A percentile compares a stretch with the other conserved stretches of the same genome.
Conservation (phyloP, 371 early-diverging fungal species). For the Rhizomucor pusillus region DNA sequence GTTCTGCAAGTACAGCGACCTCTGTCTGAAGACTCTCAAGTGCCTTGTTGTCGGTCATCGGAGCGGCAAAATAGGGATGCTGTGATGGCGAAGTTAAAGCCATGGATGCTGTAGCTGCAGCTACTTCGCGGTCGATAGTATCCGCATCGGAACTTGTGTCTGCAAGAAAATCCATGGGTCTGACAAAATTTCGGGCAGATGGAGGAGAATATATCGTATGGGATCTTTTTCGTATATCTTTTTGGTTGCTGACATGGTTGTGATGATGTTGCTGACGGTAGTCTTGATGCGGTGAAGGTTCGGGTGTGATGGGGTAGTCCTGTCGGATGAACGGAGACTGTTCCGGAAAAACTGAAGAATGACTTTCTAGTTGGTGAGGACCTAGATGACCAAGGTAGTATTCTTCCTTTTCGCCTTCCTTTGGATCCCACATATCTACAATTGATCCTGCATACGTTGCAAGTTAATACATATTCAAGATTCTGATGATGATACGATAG, state of each 20-base stretch:
- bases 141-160: conserved; percentile 29
- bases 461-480: background rate
- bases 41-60: conserved; percentile 15
- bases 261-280: background rate
- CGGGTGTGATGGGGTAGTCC: conserved; percentile 13
- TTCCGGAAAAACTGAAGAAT: conserved; percentile 7
- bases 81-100: conserved; percentile 18
- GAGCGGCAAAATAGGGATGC: conserved; percentile 16
- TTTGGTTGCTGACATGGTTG: background rate
- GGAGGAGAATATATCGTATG: background rate
- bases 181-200: conserved; percentile 8
- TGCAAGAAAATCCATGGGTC: conserved; percentile 24
- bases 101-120: conserved; percentile 28
- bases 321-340: conserved; percentile 6
- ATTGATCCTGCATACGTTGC: conserved; percentile 1
- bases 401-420: conserved; percentile 12
- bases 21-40: conserved; percentile 50
- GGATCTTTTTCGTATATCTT: too few relatives aligned
- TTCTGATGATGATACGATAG: background rate
- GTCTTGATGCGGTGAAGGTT: conserved; percentile 10
- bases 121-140: conserved; percentile 43
- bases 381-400: conserved; percentile 7
- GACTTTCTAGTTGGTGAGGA: conserved; percentile 11
- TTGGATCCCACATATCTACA: conserved; percentile 16
- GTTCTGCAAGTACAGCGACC: conserved; percentile 45